These are phyloP conservation scores for Podaxis pistillaris DNA, from an alignment of 768 basidiomycete species.

Conservation along the genomic window DNA sequence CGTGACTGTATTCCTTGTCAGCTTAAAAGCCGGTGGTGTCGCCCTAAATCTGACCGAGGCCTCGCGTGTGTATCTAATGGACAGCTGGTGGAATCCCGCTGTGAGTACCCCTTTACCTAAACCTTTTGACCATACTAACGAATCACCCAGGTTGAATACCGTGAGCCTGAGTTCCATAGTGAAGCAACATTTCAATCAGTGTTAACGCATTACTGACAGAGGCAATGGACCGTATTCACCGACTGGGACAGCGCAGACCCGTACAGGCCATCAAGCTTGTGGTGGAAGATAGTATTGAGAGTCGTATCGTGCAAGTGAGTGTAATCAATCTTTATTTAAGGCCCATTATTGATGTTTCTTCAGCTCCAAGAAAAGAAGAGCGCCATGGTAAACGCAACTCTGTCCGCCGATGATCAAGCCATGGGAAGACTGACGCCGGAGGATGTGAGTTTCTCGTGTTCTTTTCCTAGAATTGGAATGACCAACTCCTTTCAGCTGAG, in stretches of 20 bases:
- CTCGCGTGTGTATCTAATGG: conserved; percentile 94
- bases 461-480: conserved; percentile 14
- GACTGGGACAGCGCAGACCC: conserved; percentile 91
- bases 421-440: conserved; percentile 93
- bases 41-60: conserved; percentile 90
- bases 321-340: neutral
- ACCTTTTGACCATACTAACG: neutral
- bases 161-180: conserved; percentile 41
- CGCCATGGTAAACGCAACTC: conserved; percentile 89
- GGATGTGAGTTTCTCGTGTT: conserved; percentile 45
- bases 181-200: neutral
- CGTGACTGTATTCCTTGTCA: conserved; percentile 97
- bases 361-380: conserved; percentile 96
- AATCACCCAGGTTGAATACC: conserved; percentile 64
- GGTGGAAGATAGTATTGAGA: conserved; percentile 95
- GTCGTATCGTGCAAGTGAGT: conserved; percentile 82
- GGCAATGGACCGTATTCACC: conserved; percentile 97
- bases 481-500: conserved; percentile 37
- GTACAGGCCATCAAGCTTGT: conserved; percentile 93
- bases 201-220: conserved; percentile 41
- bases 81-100: conserved; percentile 99
- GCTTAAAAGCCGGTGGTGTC: conserved; percentile 93
- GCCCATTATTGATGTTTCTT: neutral
- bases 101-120: conserved; percentile 34
- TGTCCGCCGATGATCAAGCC: conserved; percentile 81